These are phyloP conservation scores for Gaeumannomyces sp. DNA, from an alignment of 2,329 filamentous ascomycete genomes.

Conservation along the genomic window DNA sequence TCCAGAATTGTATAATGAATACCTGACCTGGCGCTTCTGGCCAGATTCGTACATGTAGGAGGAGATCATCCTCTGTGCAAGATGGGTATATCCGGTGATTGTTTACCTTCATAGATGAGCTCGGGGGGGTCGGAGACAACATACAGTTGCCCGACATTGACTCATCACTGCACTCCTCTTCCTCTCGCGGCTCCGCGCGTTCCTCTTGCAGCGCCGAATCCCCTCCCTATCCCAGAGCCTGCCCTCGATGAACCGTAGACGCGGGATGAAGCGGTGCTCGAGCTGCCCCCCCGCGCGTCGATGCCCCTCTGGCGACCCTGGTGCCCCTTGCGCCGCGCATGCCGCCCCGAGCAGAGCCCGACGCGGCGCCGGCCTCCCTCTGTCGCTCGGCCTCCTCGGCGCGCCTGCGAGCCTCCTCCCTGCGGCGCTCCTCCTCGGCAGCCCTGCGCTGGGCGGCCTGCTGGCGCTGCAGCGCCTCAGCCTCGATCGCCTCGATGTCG, in stretches of 20 bases:
- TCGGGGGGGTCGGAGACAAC: background rate
- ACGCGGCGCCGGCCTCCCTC: constrained; percentile 29
- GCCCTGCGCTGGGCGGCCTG: constrained; percentile 72
- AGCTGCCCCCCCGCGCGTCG: background rate
- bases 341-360: constrained; percentile 5
- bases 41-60: background rate
- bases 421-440: constrained; percentile 70
- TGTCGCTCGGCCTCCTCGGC: constrained; percentile 55
- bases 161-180: constrained; percentile 15
- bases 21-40: background rate
- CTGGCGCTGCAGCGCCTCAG: constrained; percentile 66
- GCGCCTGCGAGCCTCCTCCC: constrained; percentile 61
- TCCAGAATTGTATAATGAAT: background rate
- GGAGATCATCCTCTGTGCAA: background rate
- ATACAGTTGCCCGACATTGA: background rate
- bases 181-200: constrained; percentile 35
- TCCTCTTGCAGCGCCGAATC: constrained; percentile 42
- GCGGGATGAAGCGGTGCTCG: constrained; percentile 23
- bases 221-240: constrained; percentile 38
- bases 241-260: constrained; percentile 26
- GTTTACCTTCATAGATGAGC: background rate
- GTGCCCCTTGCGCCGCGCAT: constrained; percentile 1
- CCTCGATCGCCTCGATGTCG: constrained; percentile 81
- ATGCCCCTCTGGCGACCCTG: background rate
- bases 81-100: background rate